These are phyloP conservation scores for Chrysophaeum taylorii DNA, from an alignment of 352 stramenopile species.

Conservation along the genomic window DNA sequence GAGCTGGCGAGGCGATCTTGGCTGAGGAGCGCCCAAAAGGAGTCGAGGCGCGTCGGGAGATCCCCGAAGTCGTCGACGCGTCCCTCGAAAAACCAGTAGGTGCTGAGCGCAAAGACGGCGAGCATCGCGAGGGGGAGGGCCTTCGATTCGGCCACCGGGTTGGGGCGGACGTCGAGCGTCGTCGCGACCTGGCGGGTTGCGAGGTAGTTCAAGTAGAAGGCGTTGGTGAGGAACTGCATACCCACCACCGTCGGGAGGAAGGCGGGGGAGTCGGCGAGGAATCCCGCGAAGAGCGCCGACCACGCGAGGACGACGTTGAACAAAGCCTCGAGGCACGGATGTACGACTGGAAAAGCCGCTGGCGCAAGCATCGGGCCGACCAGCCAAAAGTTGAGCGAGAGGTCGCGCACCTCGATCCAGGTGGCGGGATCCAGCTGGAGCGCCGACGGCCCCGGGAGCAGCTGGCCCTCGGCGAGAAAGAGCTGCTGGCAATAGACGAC, in stretches of 20 bases:
- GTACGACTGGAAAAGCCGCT: constrained; percentile 41
- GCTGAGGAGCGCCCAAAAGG: constrained; percentile 43
- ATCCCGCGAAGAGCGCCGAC: constrained; percentile 55
- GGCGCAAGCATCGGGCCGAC: constrained; percentile 47
- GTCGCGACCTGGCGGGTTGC: constrained; percentile 33
- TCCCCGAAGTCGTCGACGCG: constrained; percentile 41
- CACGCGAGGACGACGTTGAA: constrained; percentile 62
- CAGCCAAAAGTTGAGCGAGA: constrained; percentile 61
- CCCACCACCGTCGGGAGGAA: constrained; percentile 46
- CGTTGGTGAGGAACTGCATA: constrained; percentile 64
- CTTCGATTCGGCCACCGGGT: constrained; percentile 37
- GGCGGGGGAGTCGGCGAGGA: constrained; percentile 50
- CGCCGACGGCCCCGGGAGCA: constrained; percentile 42
- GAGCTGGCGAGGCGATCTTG: constrained; percentile 50
- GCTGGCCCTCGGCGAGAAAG: constrained; percentile 46
- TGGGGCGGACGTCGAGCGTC: neutral
- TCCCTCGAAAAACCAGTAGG: constrained; percentile 44
- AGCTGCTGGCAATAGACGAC: constrained; percentile 48
- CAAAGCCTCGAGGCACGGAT: constrained; percentile 54
- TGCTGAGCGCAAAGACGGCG: constrained; percentile 35
- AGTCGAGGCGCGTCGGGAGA: constrained; percentile 32
- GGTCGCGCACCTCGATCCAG: constrained; percentile 51
- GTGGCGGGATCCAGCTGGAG: constrained; percentile 41
- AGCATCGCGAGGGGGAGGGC: constrained; percentile 38
- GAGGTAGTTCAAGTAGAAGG: constrained; percentile 57